These are phyloP conservation scores for Graphium sp. DNA, from an alignment of 2,329 filamentous ascomycete species.

Conservation along the genomic window DNA sequence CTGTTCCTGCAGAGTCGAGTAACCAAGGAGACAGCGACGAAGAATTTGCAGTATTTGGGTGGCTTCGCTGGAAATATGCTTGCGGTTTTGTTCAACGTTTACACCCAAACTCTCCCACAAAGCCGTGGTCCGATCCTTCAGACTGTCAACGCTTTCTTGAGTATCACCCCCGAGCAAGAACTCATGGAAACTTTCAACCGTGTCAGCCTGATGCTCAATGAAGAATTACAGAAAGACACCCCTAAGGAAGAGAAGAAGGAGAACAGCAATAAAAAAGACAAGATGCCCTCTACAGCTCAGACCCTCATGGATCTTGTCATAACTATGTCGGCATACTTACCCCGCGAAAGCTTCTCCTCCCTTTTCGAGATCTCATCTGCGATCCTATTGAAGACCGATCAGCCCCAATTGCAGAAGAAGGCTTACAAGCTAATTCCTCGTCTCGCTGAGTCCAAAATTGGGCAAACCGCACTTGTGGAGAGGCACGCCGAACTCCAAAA, in stretches of 20 bases:
- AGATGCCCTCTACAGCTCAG: slow-evolving; percentile 83
- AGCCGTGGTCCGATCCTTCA: slow-evolving; percentile 81
- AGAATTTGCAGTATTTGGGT: slow-evolving; percentile 70
- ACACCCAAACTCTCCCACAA: slow-evolving; percentile 88
- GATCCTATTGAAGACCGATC: slow-evolving; percentile 64
- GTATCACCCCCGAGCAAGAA: slow-evolving; percentile 64
- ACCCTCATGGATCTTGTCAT: slow-evolving; percentile 95
- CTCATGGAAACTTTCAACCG: slow-evolving; percentile 77
- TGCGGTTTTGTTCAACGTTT: slow-evolving; percentile 96
- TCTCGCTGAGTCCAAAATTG: slow-evolving; percentile 64
- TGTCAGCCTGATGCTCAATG: slow-evolving; percentile 69
- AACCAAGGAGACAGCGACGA: slow-evolving; percentile 54
- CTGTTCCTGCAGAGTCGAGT: slow-evolving; percentile 65
- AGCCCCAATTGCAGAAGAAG: slow-evolving; percentile 95
- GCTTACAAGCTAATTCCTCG: slow-evolving; percentile 95
- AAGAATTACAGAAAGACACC: slow-evolving; percentile 41
- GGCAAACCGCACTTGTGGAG: slow-evolving; percentile 58
- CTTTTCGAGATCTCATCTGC: slow-evolving; percentile 78
- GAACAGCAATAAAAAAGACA: slow-evolving; percentile 44
- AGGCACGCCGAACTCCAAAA: slow-evolving; percentile 64
- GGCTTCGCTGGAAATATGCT: slow-evolving; percentile 74
- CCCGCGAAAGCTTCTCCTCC: slow-evolving; percentile 65
- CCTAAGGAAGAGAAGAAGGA: slow-evolving; percentile 37
- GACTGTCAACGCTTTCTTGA: slow-evolving; percentile 88
- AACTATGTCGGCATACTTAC: slow-evolving; percentile 86